Evolutionary conservation across 345 rosid species (phyloP).

Genomic region (Euphorbia peplus): DNA sequence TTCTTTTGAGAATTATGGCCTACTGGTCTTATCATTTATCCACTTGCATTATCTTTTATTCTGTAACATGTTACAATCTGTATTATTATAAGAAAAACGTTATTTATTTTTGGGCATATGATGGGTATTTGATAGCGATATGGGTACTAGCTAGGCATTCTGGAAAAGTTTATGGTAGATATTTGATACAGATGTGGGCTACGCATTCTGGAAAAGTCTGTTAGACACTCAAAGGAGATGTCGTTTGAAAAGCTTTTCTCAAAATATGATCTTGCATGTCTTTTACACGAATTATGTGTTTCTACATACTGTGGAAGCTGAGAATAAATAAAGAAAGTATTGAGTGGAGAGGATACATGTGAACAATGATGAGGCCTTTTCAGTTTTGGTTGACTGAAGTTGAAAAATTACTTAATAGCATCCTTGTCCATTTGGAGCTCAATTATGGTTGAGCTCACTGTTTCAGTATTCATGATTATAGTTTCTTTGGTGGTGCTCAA

Average conservation of each 20-base stretch:
- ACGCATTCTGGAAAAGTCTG: background rate
- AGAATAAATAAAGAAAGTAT: background rate
- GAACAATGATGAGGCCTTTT: background rate
- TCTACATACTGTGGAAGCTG: background rate
- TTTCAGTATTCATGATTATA: background rate
- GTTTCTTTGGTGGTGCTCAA: background rate
- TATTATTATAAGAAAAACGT: background rate
- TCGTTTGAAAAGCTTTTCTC: background rate
- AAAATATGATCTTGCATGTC: background rate
- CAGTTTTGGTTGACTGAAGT: background rate
- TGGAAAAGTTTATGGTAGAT: background rate
- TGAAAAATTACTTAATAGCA: background rate
- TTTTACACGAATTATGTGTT: background rate
- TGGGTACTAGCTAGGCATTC: background rate
- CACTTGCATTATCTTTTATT: background rate
- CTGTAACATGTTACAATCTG: background rate
- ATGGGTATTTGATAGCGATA: background rate
- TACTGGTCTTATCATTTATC: background rate
- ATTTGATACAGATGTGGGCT: no score
- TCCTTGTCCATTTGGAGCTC: background rate
- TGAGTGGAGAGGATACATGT: background rate
- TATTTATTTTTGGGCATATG: background rate
- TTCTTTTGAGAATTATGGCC: background rate
- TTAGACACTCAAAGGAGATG: background rate
- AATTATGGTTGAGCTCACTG: background rate